Evolutionary conservation across 2,329 filamentous ascomycete genomes (phyloP).

Genomic region (Teratosphaeria viscida): DNA sequence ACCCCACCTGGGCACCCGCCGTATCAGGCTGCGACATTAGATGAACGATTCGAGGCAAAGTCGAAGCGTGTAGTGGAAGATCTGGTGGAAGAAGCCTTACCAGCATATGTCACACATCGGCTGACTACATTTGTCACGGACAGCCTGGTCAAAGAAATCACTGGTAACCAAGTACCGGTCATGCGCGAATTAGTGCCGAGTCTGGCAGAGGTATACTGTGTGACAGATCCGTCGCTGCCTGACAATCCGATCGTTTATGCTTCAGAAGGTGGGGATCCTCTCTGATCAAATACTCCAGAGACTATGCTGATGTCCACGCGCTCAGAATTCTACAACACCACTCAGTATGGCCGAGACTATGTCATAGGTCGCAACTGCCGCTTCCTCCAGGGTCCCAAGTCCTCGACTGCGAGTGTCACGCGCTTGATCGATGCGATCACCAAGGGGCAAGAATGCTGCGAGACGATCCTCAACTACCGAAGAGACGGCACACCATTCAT

Average conservation of each 20-base stretch:
- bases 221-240: constrained; percentile 32
- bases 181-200: constrained; percentile 32
- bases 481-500: constrained; percentile 32
- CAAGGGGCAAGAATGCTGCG: constrained; percentile 32
- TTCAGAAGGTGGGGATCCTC: constrained; percentile 25
- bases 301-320: neutral
- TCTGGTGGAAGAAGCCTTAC: constrained; percentile 32
- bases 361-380: constrained; percentile 36
- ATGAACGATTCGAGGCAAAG: constrained; percentile 28
- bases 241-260: constrained; percentile 39
- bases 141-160: constrained; percentile 34
- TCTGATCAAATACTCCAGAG: neutral
- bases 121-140: constrained; percentile 32
- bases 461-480: constrained; percentile 35
- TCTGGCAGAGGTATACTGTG: constrained; percentile 36
- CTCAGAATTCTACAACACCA: constrained; percentile 34
- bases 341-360: constrained; percentile 33
- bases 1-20: constrained; percentile 15
- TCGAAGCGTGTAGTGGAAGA: constrained; percentile 23
- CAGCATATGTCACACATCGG: constrained; percentile 32
- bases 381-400: constrained; percentile 34
- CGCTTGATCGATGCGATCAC: constrained; percentile 28
- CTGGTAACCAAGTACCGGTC: constrained; percentile 30
- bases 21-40: constrained; percentile 25
- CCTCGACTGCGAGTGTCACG: constrained; percentile 23